phyloP scores from a whole-genome alignment of 441 rosid genomes.

The Euphorbia neoarborescens region DNA sequence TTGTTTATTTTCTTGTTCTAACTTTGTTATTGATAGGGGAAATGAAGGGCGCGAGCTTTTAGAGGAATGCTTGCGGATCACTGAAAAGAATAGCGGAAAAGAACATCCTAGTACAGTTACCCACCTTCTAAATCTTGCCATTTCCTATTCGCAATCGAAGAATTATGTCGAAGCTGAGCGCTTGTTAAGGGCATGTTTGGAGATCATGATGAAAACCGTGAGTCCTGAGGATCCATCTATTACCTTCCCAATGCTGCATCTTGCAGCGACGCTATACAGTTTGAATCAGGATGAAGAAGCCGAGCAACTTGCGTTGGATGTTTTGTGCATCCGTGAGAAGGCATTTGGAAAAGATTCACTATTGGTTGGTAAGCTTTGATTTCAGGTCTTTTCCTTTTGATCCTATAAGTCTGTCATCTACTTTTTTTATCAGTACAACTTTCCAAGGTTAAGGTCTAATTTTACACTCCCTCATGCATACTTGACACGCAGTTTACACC shows the following conservation, averaged over 20 bases:
- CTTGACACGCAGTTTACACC: no score
- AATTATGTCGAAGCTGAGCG: slow-evolving; percentile 69
- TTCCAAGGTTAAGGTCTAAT: no score
- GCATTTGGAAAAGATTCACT: slow-evolving; percentile 68
- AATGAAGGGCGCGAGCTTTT: slow-evolving; percentile 72
- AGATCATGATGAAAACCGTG: slow-evolving; percentile 38
- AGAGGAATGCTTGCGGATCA: slow-evolving; percentile 67
- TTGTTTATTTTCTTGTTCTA: background rate
- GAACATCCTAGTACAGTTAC: slow-evolving; percentile 56
- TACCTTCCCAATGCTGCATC: slow-evolving; percentile 65
- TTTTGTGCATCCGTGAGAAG: slow-evolving; percentile 50
- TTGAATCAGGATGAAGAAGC: slow-evolving; percentile 64
- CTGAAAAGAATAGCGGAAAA: slow-evolving; percentile 58
- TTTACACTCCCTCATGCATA: no score
- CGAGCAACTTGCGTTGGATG: slow-evolving; percentile 48
- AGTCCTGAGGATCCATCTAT: slow-evolving; percentile 61
- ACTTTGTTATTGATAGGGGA: slow-evolving; percentile 38
- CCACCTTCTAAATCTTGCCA: slow-evolving; percentile 69
- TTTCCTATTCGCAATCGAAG: slow-evolving; percentile 58
- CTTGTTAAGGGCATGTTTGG: slow-evolving; percentile 54
- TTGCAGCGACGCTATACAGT: slow-evolving; percentile 61
- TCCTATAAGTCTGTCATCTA: background rate
- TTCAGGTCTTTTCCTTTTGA: background rate
- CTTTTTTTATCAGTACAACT: no score
- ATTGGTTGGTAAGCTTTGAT: slow-evolving; percentile 55